phyloP scores from a whole-genome alignment of 2,329 filamentous ascomycete genomes.

The Pseudogymnoascus sp. region DNA sequence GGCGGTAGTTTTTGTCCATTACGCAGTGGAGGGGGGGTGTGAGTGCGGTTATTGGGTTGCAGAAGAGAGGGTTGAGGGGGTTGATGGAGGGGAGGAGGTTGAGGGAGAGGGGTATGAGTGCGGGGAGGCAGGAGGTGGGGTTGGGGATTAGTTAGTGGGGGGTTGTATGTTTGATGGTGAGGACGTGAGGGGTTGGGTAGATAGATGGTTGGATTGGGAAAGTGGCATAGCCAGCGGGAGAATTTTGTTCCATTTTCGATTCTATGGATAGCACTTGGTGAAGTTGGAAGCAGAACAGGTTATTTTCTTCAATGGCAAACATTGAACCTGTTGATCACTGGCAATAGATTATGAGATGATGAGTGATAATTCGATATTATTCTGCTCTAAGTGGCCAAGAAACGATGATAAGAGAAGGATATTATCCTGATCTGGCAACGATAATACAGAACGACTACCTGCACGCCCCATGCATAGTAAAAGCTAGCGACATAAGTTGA shows the following conservation, averaged over 20 bases:
- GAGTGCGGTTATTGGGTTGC: slow-evolving; percentile 86
- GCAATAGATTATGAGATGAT: background rate
- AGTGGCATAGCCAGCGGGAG: slow-evolving; percentile 4
- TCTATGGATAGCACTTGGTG: background rate
- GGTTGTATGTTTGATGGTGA: background rate
- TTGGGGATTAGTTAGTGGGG: background rate
- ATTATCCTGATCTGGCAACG: too few species aligned
- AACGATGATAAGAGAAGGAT: too few species aligned
- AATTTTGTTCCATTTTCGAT: background rate
- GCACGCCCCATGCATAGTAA: too few species aligned
- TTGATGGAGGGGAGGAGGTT: slow-evolving; percentile 91
- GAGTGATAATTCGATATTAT: background rate
- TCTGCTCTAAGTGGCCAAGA: too few species aligned
- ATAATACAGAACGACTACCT: too few species aligned
- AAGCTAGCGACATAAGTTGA: too few species aligned
- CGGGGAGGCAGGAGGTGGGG: slow-evolving; percentile 13
- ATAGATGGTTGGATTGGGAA: background rate
- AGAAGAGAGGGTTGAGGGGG: slow-evolving; percentile 85
- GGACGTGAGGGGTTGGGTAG: background rate
- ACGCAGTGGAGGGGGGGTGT: slow-evolving; percentile 41
- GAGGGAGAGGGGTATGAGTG: slow-evolving; percentile 57
- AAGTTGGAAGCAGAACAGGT: background rate
- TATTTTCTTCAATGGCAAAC: background rate
- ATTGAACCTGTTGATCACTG: background rate
- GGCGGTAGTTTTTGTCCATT: too few species aligned